phyloP scores from a whole-genome alignment of 2,329 filamentous ascomycete species.

The Nemania diffusa region DNA sequence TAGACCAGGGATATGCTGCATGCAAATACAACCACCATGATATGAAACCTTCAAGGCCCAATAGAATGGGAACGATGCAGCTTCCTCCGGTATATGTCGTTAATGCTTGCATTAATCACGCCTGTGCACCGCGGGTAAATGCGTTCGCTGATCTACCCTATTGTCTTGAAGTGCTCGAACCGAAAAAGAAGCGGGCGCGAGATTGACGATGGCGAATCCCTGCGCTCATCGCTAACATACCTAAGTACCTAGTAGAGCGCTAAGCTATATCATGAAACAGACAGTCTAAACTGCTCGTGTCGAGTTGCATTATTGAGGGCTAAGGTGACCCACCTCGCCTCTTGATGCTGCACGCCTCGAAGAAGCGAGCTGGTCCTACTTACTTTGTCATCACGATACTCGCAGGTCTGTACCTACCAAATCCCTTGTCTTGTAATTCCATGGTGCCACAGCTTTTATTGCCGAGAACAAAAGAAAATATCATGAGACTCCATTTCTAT shows the following conservation, averaged over 20 bases:
- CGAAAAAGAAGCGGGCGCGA: background rate
- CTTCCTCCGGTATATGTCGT: background rate
- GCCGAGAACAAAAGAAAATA: background rate
- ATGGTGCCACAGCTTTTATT: background rate
- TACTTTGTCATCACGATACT: background rate
- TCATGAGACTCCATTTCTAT: background rate
- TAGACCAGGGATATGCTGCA: constrained; percentile 20
- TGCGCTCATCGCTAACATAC: constrained; percentile 21
- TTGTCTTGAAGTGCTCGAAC: background rate
- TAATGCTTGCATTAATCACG: constrained; percentile 13
- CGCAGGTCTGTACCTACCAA: background rate
- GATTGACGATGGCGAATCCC: constrained; percentile 21
- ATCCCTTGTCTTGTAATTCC: constrained; percentile 1
- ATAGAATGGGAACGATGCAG: background rate
- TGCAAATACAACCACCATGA: constrained; percentile 19
- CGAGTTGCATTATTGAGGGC: constrained; percentile 22
- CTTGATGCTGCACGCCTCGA: constrained; percentile 10
- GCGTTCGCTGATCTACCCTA: constrained; percentile 9
- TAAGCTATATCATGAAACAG: constrained; percentile 19
- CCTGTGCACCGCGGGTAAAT: constrained; percentile 22
- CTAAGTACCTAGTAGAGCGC: background rate
- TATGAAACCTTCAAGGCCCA: constrained; percentile 22
- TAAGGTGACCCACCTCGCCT: constrained; percentile 23
- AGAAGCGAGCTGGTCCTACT: constrained; percentile 9
- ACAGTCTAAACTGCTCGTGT: constrained; percentile 22